Conservation (phyloP, 345 rosid species). For the Populus davidiana region DNA sequence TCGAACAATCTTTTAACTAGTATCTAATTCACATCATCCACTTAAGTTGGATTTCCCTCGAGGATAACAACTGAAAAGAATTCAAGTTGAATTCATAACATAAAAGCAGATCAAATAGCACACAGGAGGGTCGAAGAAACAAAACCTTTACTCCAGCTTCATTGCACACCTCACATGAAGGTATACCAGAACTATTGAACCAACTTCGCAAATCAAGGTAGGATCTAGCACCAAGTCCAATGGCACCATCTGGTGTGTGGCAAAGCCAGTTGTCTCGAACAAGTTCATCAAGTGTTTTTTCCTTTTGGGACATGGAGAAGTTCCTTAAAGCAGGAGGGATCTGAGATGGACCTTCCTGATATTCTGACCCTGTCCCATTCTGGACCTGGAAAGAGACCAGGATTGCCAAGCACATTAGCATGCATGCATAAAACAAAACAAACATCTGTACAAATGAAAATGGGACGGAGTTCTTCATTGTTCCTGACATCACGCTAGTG, state of each 20-base stretch:
- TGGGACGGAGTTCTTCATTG: neutral
- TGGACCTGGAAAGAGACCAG: conserved; percentile 37
- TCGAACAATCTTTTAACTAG: neutral
- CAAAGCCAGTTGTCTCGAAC: conserved; percentile 77
- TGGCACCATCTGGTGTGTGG: conserved; percentile 47
- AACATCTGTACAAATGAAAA: neutral
- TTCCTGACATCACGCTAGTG: neutral
- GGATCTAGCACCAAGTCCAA: conserved; percentile 81
- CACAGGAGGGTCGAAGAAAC: neutral
- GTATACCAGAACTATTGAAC: conserved; percentile 65
- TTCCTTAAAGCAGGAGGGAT: conserved; percentile 73
- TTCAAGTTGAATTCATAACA: neutral
- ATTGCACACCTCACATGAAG: conserved; percentile 83
- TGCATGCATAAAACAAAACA: neutral
- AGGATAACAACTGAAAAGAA: neutral
- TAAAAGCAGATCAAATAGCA: neutral
- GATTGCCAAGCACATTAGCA: conserved; percentile 8
- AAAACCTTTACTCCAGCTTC: conserved; percentile 88
- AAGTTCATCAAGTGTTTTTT: conserved; percentile 68
- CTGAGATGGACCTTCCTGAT: conserved; percentile 36
- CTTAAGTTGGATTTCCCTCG: neutral
- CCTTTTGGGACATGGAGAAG: conserved; percentile 80
- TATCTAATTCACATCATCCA: neutral
- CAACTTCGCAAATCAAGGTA: conserved; percentile 81
- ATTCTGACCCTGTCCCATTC: conserved; percentile 37